Evolutionary conservation across 768 basidiomycete species (phyloP), one percentile per base, ranked within the genome.

Genomic region (Pleurotus sapidus): DNA sequence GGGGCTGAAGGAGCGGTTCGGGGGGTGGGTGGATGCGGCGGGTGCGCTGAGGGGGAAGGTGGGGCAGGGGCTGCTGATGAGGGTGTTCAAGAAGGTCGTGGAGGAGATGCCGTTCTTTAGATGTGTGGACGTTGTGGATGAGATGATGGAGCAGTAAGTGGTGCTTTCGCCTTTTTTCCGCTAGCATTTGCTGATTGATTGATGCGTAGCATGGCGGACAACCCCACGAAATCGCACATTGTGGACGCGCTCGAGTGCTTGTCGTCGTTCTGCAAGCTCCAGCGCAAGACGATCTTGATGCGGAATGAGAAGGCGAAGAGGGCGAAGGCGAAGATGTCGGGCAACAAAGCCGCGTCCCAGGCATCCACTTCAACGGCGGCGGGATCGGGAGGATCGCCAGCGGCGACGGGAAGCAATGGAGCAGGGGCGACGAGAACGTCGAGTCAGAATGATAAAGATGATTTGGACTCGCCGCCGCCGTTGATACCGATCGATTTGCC

Each of bases 51-150:
- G 9, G 18, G 24, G 7, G 39, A 78, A 72, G 59, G 81, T 76
- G 11, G 76, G 77, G 0, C 46, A 63, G 3, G 49, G 54, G 0
- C 48, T 80, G 4, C 58, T 84, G 46, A 47, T 66, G 12, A 78
- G 70, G 42, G 63, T 81, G 20, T 84, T 81, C 65, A 46, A 56
- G 39, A 79, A 80, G 58, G 62, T 81, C 9, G 30, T 82, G 11
- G 73, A 74, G 39, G 61, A 76, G 48, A 85, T 89, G 85, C 84
- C 86, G 1, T 88, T 77, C 63, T 61, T 89, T 47, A 68, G 72
- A 8, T 78, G 69, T 5, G 50, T 57, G 1, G 87, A 88, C 58
- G 66, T 84, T 9, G 76, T 81, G 0, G 77, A 78, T 14, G 84
- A 84, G 64, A 84, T 89, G 82, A 65, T 77, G 1, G 61, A 59